Evolutionary conservation across 805 yeast species (phyloP).

Genomic region (Candida alai): DNA sequence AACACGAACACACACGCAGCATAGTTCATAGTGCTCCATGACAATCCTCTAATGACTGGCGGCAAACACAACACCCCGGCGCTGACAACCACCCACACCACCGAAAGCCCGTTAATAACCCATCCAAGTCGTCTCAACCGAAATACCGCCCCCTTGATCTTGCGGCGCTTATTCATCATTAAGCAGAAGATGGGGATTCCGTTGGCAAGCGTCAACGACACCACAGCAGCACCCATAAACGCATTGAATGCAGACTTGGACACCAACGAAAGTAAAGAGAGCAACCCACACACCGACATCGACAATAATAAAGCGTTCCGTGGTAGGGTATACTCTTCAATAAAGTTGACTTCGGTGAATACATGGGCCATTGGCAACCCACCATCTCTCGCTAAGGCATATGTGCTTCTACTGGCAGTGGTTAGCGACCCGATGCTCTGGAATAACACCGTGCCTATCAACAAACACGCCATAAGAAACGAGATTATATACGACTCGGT

Average conservation of each 20-base stretch:
- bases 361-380: slow-evolving; percentile 64
- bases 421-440: slow-evolving; percentile 79
- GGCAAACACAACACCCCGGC: slow-evolving; percentile 66
- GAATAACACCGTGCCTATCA: slow-evolving; percentile 66
- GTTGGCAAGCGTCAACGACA: slow-evolving; percentile 70
- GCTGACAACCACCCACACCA: slow-evolving; percentile 57
- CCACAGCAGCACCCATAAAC: slow-evolving; percentile 78
- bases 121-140: slow-evolving; percentile 63
- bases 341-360: slow-evolving; percentile 64
- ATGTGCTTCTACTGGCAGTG: slow-evolving; percentile 79
- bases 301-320: slow-evolving; percentile 65
- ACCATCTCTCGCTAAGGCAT: slow-evolving; percentile 78
- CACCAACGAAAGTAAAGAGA: slow-evolving; percentile 63
- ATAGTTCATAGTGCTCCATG: slow-evolving; percentile 50
- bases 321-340: slow-evolving; percentile 58
- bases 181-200: slow-evolving; percentile 71
- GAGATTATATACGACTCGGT: slow-evolving; percentile 69
- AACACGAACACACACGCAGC: slow-evolving; percentile 60
- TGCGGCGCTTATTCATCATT: slow-evolving; percentile 53
- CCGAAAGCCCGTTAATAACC: slow-evolving; percentile 54
- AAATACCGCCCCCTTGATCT: slow-evolving; percentile 65
- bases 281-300: slow-evolving; percentile 53
- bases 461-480: slow-evolving; percentile 59
- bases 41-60: slow-evolving; percentile 46
- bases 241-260: slow-evolving; percentile 78